Evolutionary conservation across 192 early-diverging fungal genomes (phyloP).

Genomic region (Backusella liffmaniae): DNA sequence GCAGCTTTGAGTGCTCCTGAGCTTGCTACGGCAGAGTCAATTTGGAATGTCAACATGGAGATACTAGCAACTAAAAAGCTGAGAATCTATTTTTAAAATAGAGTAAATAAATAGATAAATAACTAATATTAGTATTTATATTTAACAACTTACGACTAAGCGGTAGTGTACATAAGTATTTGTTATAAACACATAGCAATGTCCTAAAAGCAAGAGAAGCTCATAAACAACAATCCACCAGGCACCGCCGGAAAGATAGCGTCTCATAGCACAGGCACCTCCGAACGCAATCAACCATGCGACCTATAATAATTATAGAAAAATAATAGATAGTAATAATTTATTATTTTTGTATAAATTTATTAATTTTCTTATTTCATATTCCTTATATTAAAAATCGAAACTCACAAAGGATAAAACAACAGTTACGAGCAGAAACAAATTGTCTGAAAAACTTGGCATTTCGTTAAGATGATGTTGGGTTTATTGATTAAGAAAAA

Average conservation of each 20-base stretch:
- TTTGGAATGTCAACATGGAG: constrained; percentile 18
- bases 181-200: constrained; percentile 4
- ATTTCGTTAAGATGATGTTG: neutral
- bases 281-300: constrained; percentile 34
- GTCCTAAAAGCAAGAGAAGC: constrained; percentile 15
- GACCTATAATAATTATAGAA: constrained; percentile 14
- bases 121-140: neutral
- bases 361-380: neutral
- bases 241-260: neutral
- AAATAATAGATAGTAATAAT: neutral
- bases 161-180: constrained; percentile 15
- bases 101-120: neutral
- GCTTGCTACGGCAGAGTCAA: neutral
- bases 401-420: constrained; percentile 14
- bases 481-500: constrained; percentile 1
- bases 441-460: constrained; percentile 8
- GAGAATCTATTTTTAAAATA: constrained; percentile 24
- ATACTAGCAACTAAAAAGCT: constrained; percentile 29
- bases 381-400: neutral
- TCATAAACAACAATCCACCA: constrained; percentile 38
- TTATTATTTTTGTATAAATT: neutral
- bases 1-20: neutral
- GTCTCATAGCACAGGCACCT: constrained; percentile 21
- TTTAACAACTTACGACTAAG: constrained; percentile 3
- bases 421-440: neutral